phyloP scores from a whole-genome alignment of 805 yeast genomes.

The Kuraishia ogatae region DNA sequence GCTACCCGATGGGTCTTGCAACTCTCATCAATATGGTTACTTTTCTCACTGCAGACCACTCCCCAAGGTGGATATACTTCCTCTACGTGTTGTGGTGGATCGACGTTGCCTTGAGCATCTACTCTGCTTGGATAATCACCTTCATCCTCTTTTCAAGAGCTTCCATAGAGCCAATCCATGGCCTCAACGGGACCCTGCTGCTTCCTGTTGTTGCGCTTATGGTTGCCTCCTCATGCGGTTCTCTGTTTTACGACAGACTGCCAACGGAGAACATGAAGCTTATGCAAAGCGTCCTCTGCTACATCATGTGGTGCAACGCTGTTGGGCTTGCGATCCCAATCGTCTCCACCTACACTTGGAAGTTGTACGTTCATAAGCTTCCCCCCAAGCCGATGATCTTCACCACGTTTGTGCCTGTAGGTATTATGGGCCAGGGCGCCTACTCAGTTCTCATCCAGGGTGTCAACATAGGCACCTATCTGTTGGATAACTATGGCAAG shows the following conservation, averaged over 20 bases:
- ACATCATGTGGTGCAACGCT: slow-evolving; percentile 65
- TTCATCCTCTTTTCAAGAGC: slow-evolving; percentile 33
- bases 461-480: slow-evolving; percentile 6
- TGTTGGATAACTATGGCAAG: slow-evolving; percentile 5
- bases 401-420: slow-evolving; percentile 69
- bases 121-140: slow-evolving; percentile 55
- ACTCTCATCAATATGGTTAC: slow-evolving; percentile 54
- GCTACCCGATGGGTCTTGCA: slow-evolving; percentile 73
- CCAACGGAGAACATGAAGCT: slow-evolving; percentile 33
- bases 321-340: slow-evolving; percentile 48
- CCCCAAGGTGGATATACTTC: slow-evolving; percentile 34
- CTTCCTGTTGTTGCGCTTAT: slow-evolving; percentile 76
- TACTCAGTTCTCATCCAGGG: slow-evolving; percentile 42
- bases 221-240: slow-evolving; percentile 69
- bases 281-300: slow-evolving; percentile 43
- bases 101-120: slow-evolving; percentile 41
- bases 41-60: slow-evolving; percentile 27
- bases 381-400: slow-evolving; percentile 49
- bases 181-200: slow-evolving; percentile 47
- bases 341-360: slow-evolving; percentile 50
- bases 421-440: slow-evolving; percentile 82
- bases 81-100: slow-evolving; percentile 72
- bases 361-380: slow-evolving; percentile 45
- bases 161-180: slow-evolving; percentile 21
- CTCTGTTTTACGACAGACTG: slow-evolving; percentile 35